Base-by-base conservation (phyloP, 495 filamentous ascomycete species). In the Cetradonia linearis region DNA sequence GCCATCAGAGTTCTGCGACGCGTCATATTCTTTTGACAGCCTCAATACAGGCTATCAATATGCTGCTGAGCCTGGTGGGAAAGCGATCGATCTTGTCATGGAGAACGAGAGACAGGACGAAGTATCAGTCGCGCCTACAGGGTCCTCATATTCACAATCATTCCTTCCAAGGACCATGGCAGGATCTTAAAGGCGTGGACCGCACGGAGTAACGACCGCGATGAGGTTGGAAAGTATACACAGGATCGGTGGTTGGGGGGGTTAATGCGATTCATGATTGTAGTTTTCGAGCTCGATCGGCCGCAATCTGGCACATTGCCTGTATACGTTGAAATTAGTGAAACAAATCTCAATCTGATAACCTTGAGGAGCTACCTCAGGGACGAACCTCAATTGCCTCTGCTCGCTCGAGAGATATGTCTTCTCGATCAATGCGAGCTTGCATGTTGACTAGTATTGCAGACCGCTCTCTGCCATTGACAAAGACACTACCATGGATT, bases 371-470 rank as follows among this genome's bases (percentile, higher is more conserved):
- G 3, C 28, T 16, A 50, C 13, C 34, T 42, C 77, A 61, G 44
- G 23, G 34, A 28, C 76, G 60, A 69, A 93, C 89, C 80, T 86
- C 78, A 60, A 96, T 88, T 27, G 80, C 89, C 66, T 86, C 89
- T 63, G 70, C 69, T 63, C 88, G 80, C 72, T 96, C 93, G 16
- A 70, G 72, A 57, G 81, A 75, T 36, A 81, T 68, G 71, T 94
- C 79, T 10, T 78, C 82, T 59, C 84, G 76, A 20, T 76, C 80
- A 70, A 95, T 95, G 60, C 93, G 78, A 62, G 76, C 68, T 55
- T 81, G 76, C 88, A 96, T 96, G 70, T 96, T 87, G 59, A 81
- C 78, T 86, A 96, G 87, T 44, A 98, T 86, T 59, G 80, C 77
- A 25, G 76, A 74, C 48, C 89, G 77, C 60, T 77, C 75, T 63